These are phyloP conservation scores for Coniochaeta sp. DNA, from an alignment of 2,329 filamentous ascomycete species.

Conservation along the genomic window DNA sequence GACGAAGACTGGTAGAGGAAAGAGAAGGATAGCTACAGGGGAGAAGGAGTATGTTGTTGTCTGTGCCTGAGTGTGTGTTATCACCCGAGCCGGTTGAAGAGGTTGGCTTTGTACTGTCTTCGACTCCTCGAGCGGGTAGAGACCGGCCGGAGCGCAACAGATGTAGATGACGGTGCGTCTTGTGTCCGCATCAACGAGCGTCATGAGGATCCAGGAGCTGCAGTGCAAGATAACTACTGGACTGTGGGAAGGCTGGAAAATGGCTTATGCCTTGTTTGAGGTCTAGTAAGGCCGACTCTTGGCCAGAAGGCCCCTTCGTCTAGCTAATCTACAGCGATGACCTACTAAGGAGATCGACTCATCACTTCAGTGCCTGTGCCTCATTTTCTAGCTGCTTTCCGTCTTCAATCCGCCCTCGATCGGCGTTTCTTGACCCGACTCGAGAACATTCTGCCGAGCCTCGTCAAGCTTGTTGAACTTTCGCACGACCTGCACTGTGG, in stretches of 20 bases:
- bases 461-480: conserved; percentile 26
- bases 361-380: neutral
- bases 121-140: neutral
- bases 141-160: neutral
- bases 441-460: neutral
- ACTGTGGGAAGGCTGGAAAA: neutral
- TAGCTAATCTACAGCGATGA: neutral
- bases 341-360: neutral
- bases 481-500: conserved; percentile 30
- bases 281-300: neutral
- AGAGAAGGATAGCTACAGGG: too few species aligned
- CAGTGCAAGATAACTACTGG: neutral
- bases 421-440: neutral
- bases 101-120: neutral
- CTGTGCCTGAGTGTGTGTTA: too few species aligned
- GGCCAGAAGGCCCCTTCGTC: too few species aligned
- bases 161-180: neutral
- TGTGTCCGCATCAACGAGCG: neutral
- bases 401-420: neutral
- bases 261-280: neutral
- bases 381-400: neutral
- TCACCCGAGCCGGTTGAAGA: too few species aligned
- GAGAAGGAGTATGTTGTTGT: too few species aligned
- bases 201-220: neutral
- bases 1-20: too few species aligned